A percentile compares a stretch with the other conserved stretches of the same genome.
Conservation (phyloP, 257 asterid species). For the Craterostigma plantagineum region DNA sequence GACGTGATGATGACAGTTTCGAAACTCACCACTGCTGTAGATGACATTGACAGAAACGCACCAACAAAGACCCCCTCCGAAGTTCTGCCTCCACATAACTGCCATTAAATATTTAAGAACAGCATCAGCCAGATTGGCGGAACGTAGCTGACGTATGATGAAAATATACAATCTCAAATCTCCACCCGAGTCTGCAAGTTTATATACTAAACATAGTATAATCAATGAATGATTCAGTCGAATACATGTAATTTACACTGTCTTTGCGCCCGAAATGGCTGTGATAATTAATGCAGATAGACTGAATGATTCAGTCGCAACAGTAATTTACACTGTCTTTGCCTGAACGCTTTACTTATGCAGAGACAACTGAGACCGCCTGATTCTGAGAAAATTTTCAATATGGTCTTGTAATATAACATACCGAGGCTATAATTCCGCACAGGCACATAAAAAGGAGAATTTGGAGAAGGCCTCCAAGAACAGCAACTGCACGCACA, state of each 20-base stretch:
- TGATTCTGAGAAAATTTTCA: neutral
- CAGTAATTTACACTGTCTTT: too few relatives aligned
- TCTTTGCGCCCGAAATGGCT: too few relatives aligned
- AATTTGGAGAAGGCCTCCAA: slow-evolving; percentile 90
- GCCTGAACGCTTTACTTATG: too few relatives aligned
- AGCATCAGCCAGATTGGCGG: too few relatives aligned
- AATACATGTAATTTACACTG: too few relatives aligned
- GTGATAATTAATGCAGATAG: too few relatives aligned
- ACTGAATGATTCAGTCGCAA: too few relatives aligned
- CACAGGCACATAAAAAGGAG: slow-evolving; percentile 88
- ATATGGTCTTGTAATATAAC: slow-evolving; percentile 8
- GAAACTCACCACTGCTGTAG: slow-evolving; percentile 87
- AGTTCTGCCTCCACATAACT: slow-evolving; percentile 90
- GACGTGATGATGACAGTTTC: neutral
- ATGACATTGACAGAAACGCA: slow-evolving; percentile 93
- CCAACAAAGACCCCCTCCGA: slow-evolving; percentile 97
- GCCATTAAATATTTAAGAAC: slow-evolving; percentile 9
- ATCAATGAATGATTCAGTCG: too few relatives aligned
- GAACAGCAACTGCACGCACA: slow-evolving; percentile 98
- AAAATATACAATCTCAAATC: too few relatives aligned
- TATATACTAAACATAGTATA: too few relatives aligned
- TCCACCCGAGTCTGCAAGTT: too few relatives aligned
- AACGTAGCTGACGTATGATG: too few relatives aligned
- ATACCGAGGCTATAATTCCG: slow-evolving; percentile 80
- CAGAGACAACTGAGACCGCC: neutral